These are phyloP conservation scores for Euphrasia arctica DNA, from an alignment of 305 asterid genomes.

Conservation along the genomic window DNA sequence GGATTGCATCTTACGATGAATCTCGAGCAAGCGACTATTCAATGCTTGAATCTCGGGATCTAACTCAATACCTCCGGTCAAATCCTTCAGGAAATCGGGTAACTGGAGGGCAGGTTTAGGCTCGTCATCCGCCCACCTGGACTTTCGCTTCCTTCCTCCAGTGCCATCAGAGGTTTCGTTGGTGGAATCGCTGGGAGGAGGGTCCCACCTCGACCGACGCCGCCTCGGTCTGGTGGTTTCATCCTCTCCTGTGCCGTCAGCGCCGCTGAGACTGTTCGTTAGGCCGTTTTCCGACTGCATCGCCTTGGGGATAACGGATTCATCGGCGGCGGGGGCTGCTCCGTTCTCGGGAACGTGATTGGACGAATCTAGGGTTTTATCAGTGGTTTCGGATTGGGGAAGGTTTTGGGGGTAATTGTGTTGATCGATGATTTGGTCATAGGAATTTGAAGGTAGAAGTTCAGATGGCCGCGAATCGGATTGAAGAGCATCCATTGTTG, in stretches of 20 bases:
- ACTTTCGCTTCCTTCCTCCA: constrained; percentile 80
- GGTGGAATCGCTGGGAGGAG: constrained; percentile 65
- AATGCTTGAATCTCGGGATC: constrained; percentile 90
- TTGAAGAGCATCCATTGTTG: constrained; percentile 58
- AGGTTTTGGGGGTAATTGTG: constrained; percentile 26
- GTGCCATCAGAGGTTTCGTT: constrained; percentile 34
- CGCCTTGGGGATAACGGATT: constrained; percentile 43
- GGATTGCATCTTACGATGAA: constrained; percentile 84
- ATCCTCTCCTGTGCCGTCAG: constrained; percentile 85
- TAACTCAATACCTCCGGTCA: constrained; percentile 88
- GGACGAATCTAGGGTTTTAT: constrained; percentile 38
- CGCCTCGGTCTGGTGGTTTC: constrained; percentile 74
- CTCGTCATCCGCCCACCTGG: constrained; percentile 96
- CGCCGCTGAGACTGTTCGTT: constrained; percentile 66
- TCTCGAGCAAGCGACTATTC: constrained; percentile 79
- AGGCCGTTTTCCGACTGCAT: constrained; percentile 58
- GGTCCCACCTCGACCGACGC: constrained; percentile 91
- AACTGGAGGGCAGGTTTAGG: constrained; percentile 73
- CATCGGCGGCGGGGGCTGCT: constrained; percentile 25
- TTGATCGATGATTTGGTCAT: constrained; percentile 24
- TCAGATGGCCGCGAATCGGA: constrained; percentile 39
- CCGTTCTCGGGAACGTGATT: constrained; percentile 27
- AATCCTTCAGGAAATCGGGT: constrained; percentile 94
- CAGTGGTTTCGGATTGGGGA: constrained; percentile 36
- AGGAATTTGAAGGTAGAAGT: constrained; percentile 28